Evolutionary conservation across 202 grass and related monocot genomes (phyloP).

Genomic region (Bolboschoenoplectus hybrid): DNA sequence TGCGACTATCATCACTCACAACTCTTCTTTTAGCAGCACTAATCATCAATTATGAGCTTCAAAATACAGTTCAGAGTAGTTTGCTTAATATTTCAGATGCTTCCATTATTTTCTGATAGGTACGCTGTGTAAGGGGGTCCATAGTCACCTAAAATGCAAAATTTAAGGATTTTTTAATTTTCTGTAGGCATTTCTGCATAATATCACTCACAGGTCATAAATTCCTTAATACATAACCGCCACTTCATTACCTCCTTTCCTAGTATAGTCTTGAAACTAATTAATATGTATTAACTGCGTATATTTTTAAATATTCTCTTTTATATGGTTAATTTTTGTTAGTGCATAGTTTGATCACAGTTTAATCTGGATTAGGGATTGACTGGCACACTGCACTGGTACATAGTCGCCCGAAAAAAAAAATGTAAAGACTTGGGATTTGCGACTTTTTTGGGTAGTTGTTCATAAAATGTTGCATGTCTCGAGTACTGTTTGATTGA

Average conservation of each 20-base stretch:
- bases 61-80: background rate
- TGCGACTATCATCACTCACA: background rate
- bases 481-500: background rate
- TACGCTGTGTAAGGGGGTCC: no score
- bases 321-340: no score
- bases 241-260: no score
- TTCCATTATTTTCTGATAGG: background rate
- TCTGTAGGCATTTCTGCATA: no score
- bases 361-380: background rate
- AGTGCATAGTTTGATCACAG: background rate
- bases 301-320: no score
- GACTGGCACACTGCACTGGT: background rate
- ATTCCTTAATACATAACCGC: no score
- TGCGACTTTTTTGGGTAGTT: background rate
- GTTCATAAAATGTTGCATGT: background rate
- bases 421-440: background rate
- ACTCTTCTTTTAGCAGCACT: background rate
- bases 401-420: background rate
- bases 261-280: no score
- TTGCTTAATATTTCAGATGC: background rate
- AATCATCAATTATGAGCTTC: background rate
- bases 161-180: no score
- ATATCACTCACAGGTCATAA: no score
- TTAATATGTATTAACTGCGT: no score
- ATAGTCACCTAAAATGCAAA: no score